Conservation (phyloP, 345 rosid species). For the Populus pruinosa region DNA sequence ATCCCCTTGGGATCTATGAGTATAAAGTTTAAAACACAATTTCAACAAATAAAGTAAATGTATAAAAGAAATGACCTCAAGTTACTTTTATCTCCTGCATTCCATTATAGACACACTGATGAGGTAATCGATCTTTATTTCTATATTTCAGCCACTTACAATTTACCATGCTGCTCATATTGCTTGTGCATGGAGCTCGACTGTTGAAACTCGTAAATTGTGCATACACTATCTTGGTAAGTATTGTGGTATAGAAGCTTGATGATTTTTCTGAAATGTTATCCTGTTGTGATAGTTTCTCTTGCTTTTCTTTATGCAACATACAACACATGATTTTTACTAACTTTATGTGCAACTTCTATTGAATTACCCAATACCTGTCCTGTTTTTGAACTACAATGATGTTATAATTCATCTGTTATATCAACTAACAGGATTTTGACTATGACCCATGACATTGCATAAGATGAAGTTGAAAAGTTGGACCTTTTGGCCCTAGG, state of each 20-base stretch:
- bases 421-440: neutral
- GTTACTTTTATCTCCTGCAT: constrained; percentile 6
- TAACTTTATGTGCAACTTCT: neutral
- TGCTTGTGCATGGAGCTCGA: constrained; percentile 36
- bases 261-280: constrained; percentile 4
- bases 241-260: neutral
- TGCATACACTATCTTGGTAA: constrained; percentile 87
- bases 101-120: neutral
- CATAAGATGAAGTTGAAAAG: neutral
- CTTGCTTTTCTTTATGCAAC: neutral
- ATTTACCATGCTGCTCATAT: constrained; percentile 63
- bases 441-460: neutral
- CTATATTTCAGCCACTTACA: constrained; percentile 66
- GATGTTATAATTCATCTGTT: neutral
- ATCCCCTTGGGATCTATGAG: neutral
- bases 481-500: constrained; percentile 6
- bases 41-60: neutral
- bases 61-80: neutral
- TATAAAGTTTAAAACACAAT: neutral
- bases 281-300: neutral
- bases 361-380: neutral
- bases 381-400: neutral
- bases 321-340: neutral
- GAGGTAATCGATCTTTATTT: constrained; percentile 1
- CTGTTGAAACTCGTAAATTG: constrained; percentile 37